Conservation (phyloP, 192 early-diverging fungal species). For the Podila horticola region DNA sequence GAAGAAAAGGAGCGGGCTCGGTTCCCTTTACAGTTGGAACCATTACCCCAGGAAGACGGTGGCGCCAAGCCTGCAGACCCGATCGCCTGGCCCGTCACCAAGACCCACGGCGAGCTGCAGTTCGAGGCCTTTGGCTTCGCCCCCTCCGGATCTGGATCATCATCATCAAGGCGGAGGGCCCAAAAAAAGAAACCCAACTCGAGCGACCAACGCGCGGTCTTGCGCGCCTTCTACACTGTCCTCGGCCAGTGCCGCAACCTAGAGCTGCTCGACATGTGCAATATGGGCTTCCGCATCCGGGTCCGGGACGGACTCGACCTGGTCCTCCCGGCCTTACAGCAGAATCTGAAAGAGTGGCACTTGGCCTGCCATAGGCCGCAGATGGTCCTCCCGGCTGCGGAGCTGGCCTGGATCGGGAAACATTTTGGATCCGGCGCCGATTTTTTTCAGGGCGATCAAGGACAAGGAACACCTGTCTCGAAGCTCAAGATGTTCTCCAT, state of each 20-base stretch:
- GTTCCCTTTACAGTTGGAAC: not conserved
- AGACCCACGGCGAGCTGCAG: not conserved
- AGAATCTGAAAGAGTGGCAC: not conserved
- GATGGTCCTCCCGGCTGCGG: not conserved
- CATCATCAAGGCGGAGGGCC: no score
- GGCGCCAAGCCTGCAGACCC: not conserved
- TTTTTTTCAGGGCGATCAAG: not conserved
- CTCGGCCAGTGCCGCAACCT: constrained; percentile 10
- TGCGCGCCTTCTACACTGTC: constrained; percentile 14
- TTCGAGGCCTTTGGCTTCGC: not conserved
- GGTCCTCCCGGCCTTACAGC: not conserved
- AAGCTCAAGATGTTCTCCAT: not conserved
- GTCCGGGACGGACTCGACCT: constrained; percentile 15
- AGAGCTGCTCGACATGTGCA: constrained; percentile 8
- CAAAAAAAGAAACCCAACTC: not conserved
- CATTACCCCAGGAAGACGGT: not conserved
- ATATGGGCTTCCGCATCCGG: constrained; percentile 12
- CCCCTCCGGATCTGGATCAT: no score
- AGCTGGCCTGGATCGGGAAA: not conserved
- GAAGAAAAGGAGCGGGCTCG: not conserved
- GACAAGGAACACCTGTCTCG: not conserved
- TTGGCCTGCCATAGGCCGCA: not conserved
- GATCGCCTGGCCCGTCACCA: not conserved
- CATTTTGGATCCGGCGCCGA: not conserved
- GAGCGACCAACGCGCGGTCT: not conserved